A percentile compares a stretch with the other conserved stretches of the same genome.
Evolutionary conservation across 2,329 filamentous ascomycete genomes (phyloP).

Genomic region (Intubia oerlemansii): DNA sequence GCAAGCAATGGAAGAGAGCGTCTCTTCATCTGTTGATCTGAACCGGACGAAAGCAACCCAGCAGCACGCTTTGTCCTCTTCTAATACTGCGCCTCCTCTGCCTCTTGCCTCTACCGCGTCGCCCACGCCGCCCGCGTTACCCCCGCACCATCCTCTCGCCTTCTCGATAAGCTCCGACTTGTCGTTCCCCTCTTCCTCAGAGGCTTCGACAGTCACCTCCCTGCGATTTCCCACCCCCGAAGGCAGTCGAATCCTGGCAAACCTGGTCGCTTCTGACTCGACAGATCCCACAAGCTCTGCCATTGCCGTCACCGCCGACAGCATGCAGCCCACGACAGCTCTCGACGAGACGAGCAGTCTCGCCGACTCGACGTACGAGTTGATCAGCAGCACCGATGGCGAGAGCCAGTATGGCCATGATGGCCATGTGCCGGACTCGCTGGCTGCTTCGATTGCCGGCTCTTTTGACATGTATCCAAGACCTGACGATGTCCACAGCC

Average conservation of each 20-base stretch:
- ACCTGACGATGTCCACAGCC: slow-evolving; percentile 12
- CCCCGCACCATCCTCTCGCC: too few species aligned
- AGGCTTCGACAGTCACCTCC: too few species aligned
- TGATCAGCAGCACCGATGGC: slow-evolving; percentile 30
- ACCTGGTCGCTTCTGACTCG: slow-evolving; percentile 36
- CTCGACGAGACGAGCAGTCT: slow-evolving; percentile 25
- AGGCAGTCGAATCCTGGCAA: slow-evolving; percentile 32
- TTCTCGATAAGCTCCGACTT: too few species aligned
- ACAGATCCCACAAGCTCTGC: too few species aligned
- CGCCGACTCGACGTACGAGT: slow-evolving; percentile 33
- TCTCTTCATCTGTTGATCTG: too few species aligned
- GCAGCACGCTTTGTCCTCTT: too few species aligned
- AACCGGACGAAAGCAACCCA: too few species aligned
- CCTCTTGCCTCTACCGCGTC: too few species aligned
- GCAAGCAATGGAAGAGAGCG: too few species aligned
- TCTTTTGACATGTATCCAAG: slow-evolving; percentile 9
- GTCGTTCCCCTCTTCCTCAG: too few species aligned
- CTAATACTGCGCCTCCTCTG: too few species aligned
- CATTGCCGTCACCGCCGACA: slow-evolving; percentile 6
- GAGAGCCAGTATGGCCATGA: slow-evolving; percentile 33
- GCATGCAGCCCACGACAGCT: slow-evolving; percentile 21
- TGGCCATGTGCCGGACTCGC: slow-evolving; percentile 22
- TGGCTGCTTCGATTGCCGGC: slow-evolving; percentile 16
- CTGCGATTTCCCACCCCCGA: slow-evolving; percentile 35
- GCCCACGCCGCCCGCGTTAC: too few species aligned